phyloP scores from a whole-genome alignment of 495 filamentous ascomycete species.

The Lasiosphaeris hirsuta region DNA sequence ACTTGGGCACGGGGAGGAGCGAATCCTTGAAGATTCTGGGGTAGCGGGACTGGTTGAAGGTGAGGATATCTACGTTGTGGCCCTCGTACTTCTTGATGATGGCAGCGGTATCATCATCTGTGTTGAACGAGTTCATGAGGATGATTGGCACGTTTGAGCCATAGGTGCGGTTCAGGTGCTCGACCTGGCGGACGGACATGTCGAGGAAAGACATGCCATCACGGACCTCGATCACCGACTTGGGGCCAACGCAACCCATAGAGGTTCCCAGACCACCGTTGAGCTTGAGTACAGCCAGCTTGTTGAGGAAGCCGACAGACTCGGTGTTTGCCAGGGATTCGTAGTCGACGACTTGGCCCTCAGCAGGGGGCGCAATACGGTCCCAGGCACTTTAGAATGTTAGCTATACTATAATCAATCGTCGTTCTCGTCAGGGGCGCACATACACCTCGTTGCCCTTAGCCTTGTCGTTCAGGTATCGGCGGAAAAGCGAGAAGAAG shows the following conservation, averaged over 20 bases:
- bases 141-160: conserved; percentile 97
- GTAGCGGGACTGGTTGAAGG: conserved; percentile 99
- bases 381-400: conserved; percentile 64
- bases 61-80: conserved; percentile 98
- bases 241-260: conserved; percentile 99
- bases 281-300: conserved; percentile 97
- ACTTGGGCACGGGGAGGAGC: conserved; percentile 91
- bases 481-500: conserved; percentile 96
- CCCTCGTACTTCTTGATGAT: conserved; percentile 99
- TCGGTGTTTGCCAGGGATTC: conserved; percentile 77
- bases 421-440: background rate
- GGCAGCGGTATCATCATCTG: conserved; percentile 92
- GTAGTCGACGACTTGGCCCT: conserved; percentile 91
- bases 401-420: conserved; percentile 14
- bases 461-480: conserved; percentile 97
- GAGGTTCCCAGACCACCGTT: conserved; percentile 99
- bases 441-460: conserved; percentile 85
- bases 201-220: conserved; percentile 99
- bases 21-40: conserved; percentile 98
- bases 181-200: conserved; percentile 97
- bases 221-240: conserved; percentile 99
- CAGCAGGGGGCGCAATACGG: conserved; percentile 86
- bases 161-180: conserved; percentile 98
- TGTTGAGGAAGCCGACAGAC: conserved; percentile 89
- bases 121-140: conserved; percentile 99